Evolutionary conservation across 192 early-diverging fungal species (phyloP), one percentile per base, ranked within the genome.

Genomic region (Coemansia sp.): DNA sequence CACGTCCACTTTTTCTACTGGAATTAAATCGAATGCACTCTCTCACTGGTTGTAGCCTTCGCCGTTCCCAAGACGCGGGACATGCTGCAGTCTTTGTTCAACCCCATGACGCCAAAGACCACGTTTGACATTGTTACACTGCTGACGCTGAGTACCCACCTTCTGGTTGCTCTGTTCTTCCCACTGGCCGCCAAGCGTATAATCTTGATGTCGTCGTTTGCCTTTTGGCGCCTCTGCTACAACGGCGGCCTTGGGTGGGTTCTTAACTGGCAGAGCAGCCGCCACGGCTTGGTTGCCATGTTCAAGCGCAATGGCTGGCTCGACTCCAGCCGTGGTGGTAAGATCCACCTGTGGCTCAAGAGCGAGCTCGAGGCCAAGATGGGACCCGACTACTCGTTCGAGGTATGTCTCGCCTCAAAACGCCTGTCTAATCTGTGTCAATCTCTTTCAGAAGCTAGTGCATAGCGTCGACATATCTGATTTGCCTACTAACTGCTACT

Each of bases 181-280:
- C 86, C 89, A 34, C 59, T 85, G 56, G 78, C 66, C 3, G 65
- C 82, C 68, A 83, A 82, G 62, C 88, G 84, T 39, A 77, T 68
- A 62, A 59, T 92, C 32, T 93, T 94, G 73, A 51, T 97, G 61
- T 71, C 84, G 5, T 70, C 93, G 15, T 96, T 96, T 77, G 60
- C 91, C 8, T 92, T 93, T 69, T 98, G 95, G 95, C 88, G 96
- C 61, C 69, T 88, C 32, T 86, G 87, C 62, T 97, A 97, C 83
- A 95, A 96, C 75, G 84, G 84, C 5, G 94, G 92, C n/a, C 75
- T 98, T 5, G 96, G 96, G 13, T 85, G 87, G 61, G 75, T 97
- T 17, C 80, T 98, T 48, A 92, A 90, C 67, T 76, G 83, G 60
- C 94, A 95, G 81, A 94, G 91, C 75, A 89, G 91, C 53, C 84